Evolutionary conservation across 208 protist species (phyloP).

Genomic region (Wallacemonas collosoma): DNA sequence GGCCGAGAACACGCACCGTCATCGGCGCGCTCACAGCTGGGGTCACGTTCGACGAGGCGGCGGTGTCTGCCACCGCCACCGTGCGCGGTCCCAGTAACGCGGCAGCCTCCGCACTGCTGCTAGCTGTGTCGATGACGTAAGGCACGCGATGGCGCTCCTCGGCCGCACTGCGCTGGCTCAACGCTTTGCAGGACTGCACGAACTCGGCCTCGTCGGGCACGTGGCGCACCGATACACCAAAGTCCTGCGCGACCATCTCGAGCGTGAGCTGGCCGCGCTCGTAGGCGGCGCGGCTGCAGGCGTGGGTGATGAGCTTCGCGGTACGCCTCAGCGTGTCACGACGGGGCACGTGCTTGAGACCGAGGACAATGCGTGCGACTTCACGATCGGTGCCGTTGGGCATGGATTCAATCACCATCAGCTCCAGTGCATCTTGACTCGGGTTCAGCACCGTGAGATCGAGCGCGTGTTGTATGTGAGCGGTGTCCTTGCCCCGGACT

Average conservation of each 20-base stretch:
- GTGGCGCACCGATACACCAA: slow-evolving; percentile 33
- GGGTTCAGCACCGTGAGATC: slow-evolving; percentile 47
- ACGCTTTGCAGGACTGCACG: slow-evolving; percentile 21
- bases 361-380: slow-evolving; percentile 57
- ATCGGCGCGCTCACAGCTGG: slow-evolving; percentile 56
- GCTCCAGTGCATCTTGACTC: slow-evolving; percentile 41
- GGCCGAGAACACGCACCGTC: slow-evolving; percentile 64
- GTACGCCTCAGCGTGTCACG: slow-evolving; percentile 25
- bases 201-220: slow-evolving; percentile 19
- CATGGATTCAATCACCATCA: slow-evolving; percentile 54
- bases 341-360: slow-evolving; percentile 37
- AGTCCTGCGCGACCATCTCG: slow-evolving; percentile 55
- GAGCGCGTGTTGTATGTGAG: slow-evolving; percentile 44
- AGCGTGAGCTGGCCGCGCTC: slow-evolving; percentile 49
- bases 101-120: slow-evolving; percentile 17
- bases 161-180: slow-evolving; percentile 49
- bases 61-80: background rate
- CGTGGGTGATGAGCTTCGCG: slow-evolving; percentile 54
- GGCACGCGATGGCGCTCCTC: slow-evolving; percentile 66
- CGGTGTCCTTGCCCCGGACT: slow-evolving; percentile 29
- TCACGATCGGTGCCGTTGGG: slow-evolving; percentile 47
- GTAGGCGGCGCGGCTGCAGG: slow-evolving; percentile 39
- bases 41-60: background rate
- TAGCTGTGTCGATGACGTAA: slow-evolving; percentile 53
- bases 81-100: slow-evolving; percentile 17